These are phyloP conservation scores for Blepharisma japonicum DNA, from an alignment of 73 alveolate species.

Conservation along the genomic window DNA sequence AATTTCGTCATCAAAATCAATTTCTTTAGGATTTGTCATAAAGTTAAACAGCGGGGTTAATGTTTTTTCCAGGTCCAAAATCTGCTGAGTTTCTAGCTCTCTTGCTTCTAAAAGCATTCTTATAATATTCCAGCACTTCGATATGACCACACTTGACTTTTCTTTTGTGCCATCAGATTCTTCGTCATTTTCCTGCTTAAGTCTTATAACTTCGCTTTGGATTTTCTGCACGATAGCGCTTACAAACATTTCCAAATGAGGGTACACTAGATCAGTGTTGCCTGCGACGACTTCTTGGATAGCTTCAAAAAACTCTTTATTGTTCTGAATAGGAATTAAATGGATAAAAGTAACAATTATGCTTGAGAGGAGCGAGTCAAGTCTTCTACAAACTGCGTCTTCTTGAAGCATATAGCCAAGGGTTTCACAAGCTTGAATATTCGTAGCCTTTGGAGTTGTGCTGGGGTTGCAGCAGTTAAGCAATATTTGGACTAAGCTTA, in stretches of 20 bases:
- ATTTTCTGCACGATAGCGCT: not conserved
- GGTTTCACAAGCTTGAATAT: slow-evolving; percentile 28
- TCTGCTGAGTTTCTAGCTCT: not conserved
- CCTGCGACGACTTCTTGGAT: slow-evolving; percentile 10
- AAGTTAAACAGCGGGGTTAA: not conserved
- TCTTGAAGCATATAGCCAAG: slow-evolving; percentile 20
- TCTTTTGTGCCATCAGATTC: not conserved
- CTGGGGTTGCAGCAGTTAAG: slow-evolving; percentile 1
- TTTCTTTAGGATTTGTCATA: slow-evolving; percentile 26
- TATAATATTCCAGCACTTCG: slow-evolving; percentile 30
- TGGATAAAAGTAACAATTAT: not conserved
- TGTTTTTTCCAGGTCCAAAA: slow-evolving; percentile 13
- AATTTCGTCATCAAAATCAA: slow-evolving; percentile 32
- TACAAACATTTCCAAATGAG: not conserved
- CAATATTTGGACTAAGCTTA: not conserved
- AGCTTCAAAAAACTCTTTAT: slow-evolving; percentile 32
- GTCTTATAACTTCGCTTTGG: not conserved
- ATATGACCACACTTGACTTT: not conserved
- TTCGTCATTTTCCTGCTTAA: not conserved
- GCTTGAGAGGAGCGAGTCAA: not conserved
- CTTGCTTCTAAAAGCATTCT: not conserved
- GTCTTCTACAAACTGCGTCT: not conserved
- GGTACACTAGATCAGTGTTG: not conserved
- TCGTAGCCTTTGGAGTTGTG: not conserved
- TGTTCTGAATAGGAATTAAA: not conserved